Percentiles rank a stretch among this genome's conserved stretches.
Conservation (phyloP, 176 grass and related monocot species). For the Musa itinerans region DNA sequence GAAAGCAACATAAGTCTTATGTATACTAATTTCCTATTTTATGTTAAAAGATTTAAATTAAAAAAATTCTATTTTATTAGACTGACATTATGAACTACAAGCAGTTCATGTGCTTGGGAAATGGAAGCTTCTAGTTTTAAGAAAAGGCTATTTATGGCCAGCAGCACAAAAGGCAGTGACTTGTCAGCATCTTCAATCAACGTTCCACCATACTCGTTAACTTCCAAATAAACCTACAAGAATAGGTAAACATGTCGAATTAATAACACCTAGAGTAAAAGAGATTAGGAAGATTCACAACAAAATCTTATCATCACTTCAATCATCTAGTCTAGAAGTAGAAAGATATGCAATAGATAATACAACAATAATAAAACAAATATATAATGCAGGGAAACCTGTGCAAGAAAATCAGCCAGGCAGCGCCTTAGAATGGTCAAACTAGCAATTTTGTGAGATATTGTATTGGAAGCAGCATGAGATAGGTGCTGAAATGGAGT, state of each 20-base stretch:
- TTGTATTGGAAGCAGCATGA: slow-evolving; percentile 60
- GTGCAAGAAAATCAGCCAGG: slow-evolving; percentile 68
- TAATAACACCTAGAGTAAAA: not conserved
- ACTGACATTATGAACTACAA: slow-evolving; percentile 1
- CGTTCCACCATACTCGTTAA: slow-evolving; percentile 42
- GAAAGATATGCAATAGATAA: not conserved
- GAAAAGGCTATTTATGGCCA: slow-evolving; percentile 49
- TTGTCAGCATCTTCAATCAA: slow-evolving; percentile 71
- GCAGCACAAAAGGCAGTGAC: slow-evolving; percentile 40
- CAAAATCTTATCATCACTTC: not conserved
- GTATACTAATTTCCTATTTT: no score
- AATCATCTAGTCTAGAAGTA: no score
- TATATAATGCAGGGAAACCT: slow-evolving; percentile 37
- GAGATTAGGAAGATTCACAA: not conserved
- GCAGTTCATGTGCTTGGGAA: slow-evolving; percentile 28
- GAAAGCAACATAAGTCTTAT: not conserved
- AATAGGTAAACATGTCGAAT: not conserved
- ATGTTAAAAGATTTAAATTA: no score
- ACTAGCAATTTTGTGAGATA: slow-evolving; percentile 53
- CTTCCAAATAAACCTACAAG: slow-evolving; percentile 59
- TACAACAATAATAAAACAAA: not conserved
- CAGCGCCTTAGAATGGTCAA: slow-evolving; percentile 53
- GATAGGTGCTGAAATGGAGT: slow-evolving; percentile 45
- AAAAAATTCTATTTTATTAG: no score
- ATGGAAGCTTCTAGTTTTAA: slow-evolving; percentile 58